A percentile compares a stretch with the other conserved stretches of the same genome.
Evolutionary conservation across 768 basidiomycete species (phyloP).

Genomic region (Wakefieldia striispora): DNA sequence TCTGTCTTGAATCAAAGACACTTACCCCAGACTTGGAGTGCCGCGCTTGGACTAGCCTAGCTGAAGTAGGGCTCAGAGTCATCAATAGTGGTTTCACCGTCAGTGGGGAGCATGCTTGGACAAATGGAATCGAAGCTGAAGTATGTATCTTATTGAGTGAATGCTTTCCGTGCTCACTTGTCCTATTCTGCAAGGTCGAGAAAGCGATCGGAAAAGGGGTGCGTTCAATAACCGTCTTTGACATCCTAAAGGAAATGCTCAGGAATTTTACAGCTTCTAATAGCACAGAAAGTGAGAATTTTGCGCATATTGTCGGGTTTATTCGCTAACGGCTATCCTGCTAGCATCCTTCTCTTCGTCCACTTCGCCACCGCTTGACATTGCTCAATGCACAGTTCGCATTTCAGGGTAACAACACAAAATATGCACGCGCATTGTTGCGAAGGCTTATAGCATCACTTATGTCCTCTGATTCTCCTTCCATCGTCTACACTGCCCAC

Average conservation of each 20-base stretch:
- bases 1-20: conserved; percentile 48
- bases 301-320: conserved; percentile 5
- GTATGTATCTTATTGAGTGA: conserved; percentile 31
- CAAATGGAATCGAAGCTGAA: conserved; percentile 53
- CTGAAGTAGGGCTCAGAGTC: conserved; percentile 63
- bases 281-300: conserved; percentile 57
- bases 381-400: conserved; percentile 60
- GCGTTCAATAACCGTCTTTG: conserved; percentile 27
- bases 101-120: conserved; percentile 39
- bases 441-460: conserved; percentile 52
- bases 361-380: conserved; percentile 57
- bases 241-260: neutral
- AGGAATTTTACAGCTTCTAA: conserved; percentile 38
- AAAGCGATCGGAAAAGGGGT: conserved; percentile 70
- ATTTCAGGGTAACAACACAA: conserved; percentile 46
- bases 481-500: conserved; percentile 52
- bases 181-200: conserved; percentile 42
- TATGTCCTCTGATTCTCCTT: conserved; percentile 46
- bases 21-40: conserved; percentile 64
- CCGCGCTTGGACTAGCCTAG: conserved; percentile 66
- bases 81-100: conserved; percentile 44
- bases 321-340: conserved; percentile 1
- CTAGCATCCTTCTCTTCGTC: conserved; percentile 64
- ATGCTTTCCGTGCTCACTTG: neutral
- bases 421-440: conserved; percentile 58